Evolutionary conservation across 768 basidiomycete species (phyloP), one percentile per base, ranked within the genome.

Genomic region (Glaciozyma antarctica): DNA sequence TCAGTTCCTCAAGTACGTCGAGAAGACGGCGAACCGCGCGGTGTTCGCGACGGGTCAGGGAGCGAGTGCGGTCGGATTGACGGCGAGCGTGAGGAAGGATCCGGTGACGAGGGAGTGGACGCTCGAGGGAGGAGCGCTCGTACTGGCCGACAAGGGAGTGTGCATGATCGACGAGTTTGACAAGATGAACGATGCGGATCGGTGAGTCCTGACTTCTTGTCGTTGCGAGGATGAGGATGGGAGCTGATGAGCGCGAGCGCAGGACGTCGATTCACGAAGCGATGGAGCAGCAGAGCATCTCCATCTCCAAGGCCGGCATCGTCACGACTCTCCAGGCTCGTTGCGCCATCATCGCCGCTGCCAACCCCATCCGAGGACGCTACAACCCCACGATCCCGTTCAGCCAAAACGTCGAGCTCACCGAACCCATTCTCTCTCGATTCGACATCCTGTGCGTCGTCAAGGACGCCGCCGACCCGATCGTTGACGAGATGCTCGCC

Each of bases 251-350:
- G 38, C 52, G 45, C 5, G 49, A 47, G 16, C 58, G 45, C 38
- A 41, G 38, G 38, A 41, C 38, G 5, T 41, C 92, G 6, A 98
- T 99, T 73, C 95, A 98, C 80, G 95, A 99, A 77, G 95, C 95
- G 2, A 99, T 99, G 95, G 95, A 99, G 76, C 95, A 99, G 78
- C 95, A 98, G 76, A 88, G 90, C 17, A 99, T 99, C 71, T 98
- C 95, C 6, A 98, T 99, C 73, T 91, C 94, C 28, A 99, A 99
- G 75, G 95, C 95, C 21, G 95, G 95, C 51, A 99, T 99, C 68
- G 88, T 98, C 62, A 98, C 95, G n/a, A 88, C 89, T 21, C 82
- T 99, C 12, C 93, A 97, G 78, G 95, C 95, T 30, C 86, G 95
- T 24, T 98, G 94, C 78, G 92, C 93, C 9, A 91, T 99, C 77